Conservation (phyloP, 2,329 filamentous ascomycete genomes). For the Cadophora luteo-olivacea region DNA sequence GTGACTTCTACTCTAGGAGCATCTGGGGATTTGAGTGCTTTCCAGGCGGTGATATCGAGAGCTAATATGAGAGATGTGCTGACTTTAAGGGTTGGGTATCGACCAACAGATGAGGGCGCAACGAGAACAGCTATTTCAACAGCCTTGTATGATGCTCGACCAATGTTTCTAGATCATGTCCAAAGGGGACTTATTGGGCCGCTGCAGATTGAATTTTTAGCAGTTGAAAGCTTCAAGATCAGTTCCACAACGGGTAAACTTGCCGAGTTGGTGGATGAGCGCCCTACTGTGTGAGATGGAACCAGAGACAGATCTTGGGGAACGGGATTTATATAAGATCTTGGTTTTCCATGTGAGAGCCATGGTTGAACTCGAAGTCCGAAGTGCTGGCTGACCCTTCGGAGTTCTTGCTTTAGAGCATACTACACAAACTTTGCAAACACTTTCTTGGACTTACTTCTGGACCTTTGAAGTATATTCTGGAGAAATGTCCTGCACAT, state of each 20-base stretch:
- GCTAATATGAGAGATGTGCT: slow-evolving; percentile 12
- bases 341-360: background rate
- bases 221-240: slow-evolving; percentile 5
- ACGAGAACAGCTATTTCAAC: background rate
- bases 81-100: slow-evolving; percentile 6
- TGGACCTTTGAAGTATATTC: background rate
- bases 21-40: slow-evolving; percentile 6
- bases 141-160: background rate
- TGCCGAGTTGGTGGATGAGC: slow-evolving; percentile 15
- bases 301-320: background rate
- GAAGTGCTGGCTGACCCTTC: background rate
- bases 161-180: slow-evolving; percentile 4
- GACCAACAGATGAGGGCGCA: background rate
- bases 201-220: slow-evolving; percentile 14
- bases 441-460: background rate
- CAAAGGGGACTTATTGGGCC: slow-evolving; percentile 5
- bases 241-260: slow-evolving; percentile 13
- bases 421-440: background rate
- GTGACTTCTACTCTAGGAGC: background rate
- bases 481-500: background rate
- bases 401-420: background rate
- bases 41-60: slow-evolving; percentile 12
- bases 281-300: background rate
- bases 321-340: background rate
- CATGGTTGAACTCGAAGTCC: background rate